Evolutionary conservation across 139 green algal genomes (phyloP), one percentile per base, ranked within the genome.

Genomic region (Chlorella sorokiniana): DNA sequence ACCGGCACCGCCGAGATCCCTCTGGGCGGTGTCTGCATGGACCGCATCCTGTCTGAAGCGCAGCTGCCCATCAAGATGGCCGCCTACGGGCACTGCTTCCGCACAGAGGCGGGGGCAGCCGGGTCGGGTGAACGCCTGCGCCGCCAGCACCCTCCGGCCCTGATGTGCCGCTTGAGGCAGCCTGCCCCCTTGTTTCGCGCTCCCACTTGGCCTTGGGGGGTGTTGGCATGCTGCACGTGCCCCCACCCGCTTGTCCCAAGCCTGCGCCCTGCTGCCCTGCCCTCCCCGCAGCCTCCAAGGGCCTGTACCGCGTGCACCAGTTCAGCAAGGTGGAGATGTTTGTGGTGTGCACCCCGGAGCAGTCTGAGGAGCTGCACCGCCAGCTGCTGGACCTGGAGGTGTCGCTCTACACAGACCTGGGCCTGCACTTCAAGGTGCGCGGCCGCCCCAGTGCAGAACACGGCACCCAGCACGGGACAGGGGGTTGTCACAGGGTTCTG

Each of bases 311-410:
- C 20, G 93, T 99, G 77, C 97, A 99, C 85, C 97, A 99, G 87
- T 99, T 99, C 89, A 96, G 86, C 89, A 99, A 99, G 91, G 95
- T 99, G 68, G 97, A 99, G 89, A 96, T 99, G 94, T 99, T 99
- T 93, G 93, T 98, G 74, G 31, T 99, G 52, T 87, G 83, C 86
- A 97, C 93, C 0, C 95, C 97, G 2, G 88, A 95, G 75, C 93
- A 99, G 89, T 94, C 85, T 52, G 92, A 99, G 14, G 91, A 84
- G 29, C 76, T 99, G 69, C 95, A 98, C 70, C 62, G 97, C 69
- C 92, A 97, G 86, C 92, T 98, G 37, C 77, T 93, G 5, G 77
- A 84, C 6, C 82, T 98, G n/a, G 95, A 97, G 84, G 80, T 87
- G 73, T 90, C 96, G 79, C 89, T 99, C 62, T 99, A 92, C 81